Conservation (phyloP, 2,329 filamentous ascomycete species). For the Colletotrichum tofieldiae region DNA sequence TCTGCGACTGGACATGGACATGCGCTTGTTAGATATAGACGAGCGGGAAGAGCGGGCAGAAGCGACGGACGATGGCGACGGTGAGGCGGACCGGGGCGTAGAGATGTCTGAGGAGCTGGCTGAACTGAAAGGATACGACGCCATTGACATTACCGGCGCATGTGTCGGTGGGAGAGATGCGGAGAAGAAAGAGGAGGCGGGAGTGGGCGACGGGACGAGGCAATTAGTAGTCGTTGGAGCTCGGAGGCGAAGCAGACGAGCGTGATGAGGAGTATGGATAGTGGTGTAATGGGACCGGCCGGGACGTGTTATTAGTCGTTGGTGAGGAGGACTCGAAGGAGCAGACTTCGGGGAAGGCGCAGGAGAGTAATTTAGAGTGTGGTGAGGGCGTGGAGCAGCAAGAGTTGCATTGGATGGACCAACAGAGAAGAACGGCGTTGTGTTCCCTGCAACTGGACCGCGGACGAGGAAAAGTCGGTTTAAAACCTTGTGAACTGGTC, state of each 20-base stretch:
- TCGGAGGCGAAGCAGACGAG: constrained; percentile 35
- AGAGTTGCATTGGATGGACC: constrained; percentile 41
- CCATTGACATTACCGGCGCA: constrained; percentile 44
- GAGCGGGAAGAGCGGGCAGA: constrained; percentile 66
- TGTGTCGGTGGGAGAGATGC: constrained; percentile 42
- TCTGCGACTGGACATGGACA: constrained; percentile 66
- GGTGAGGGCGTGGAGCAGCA: constrained; percentile 40
- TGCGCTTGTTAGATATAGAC: constrained; percentile 67
- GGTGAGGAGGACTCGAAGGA: constrained; percentile 14
- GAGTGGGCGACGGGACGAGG: constrained; percentile 40
- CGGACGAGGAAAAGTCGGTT: constrained; percentile 55
- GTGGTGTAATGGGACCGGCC: constrained; percentile 41
- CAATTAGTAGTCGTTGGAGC: constrained; percentile 42
- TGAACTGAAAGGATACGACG: constrained; percentile 59
- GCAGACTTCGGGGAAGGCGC: constrained; percentile 36
- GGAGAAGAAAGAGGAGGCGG: constrained; percentile 43
- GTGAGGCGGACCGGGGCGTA: constrained; percentile 69
- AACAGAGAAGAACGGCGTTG: constrained; percentile 36
- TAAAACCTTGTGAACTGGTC: constrained; percentile 47
- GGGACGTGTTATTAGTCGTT: constrained; percentile 25
- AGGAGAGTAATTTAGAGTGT: constrained; percentile 41
- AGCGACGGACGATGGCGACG: constrained; percentile 62
- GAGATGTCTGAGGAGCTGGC: constrained; percentile 66
- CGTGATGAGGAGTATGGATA: constrained; percentile 23
- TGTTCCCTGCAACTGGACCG: constrained; percentile 42